phyloP scores from a whole-genome alignment of 768 basidiomycete species.

The Tricholomella constricta region DNA sequence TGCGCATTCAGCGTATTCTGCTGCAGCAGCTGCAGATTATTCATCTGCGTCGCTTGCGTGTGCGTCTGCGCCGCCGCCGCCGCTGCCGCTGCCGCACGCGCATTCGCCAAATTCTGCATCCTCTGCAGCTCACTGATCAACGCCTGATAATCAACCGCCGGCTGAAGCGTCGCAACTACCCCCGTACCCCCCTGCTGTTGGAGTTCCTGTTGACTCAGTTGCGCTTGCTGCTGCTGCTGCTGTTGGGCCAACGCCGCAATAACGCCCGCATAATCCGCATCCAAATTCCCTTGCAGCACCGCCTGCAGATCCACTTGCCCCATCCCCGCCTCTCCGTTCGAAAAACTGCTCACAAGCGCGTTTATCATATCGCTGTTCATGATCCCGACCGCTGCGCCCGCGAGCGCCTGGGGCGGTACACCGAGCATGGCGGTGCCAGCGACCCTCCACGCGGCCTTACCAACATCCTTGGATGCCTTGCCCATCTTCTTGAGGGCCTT shows the following conservation, averaged over 20 bases:
- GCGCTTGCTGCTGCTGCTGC: conserved; percentile 18
- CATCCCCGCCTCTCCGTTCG: conserved; percentile 17
- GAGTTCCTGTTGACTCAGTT: conserved; percentile 5
- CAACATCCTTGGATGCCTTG: conserved; percentile 6
- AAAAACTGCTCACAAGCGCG: conserved; percentile 14
- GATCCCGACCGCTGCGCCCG: conserved; percentile 10
- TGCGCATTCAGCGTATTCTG: background rate
- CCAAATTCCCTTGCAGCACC: conserved; percentile 30
- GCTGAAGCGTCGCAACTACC: background rate
- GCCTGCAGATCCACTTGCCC: conserved; percentile 28
- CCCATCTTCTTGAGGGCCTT: conserved; percentile 10
- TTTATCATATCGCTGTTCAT: conserved; percentile 9
- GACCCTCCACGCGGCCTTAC: conserved; percentile 16
- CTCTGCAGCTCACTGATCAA: conserved; percentile 21
- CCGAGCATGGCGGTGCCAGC: conserved; percentile 13
- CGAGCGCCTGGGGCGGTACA: background rate
- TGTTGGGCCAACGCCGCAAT: conserved; percentile 30
- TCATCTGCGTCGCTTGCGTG: background rate
- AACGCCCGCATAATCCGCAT: conserved; percentile 35
- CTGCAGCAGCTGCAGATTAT: conserved; percentile 10
- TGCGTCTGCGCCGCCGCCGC: background rate
- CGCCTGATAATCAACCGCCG: conserved; percentile 19
- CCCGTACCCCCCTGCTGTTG: no score
- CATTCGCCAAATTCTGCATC: conserved; percentile 15
- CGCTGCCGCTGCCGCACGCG: conserved; percentile 12